Conservation (phyloP, 2,329 filamentous ascomycete genomes). For the Exophiala sideris region DNA sequence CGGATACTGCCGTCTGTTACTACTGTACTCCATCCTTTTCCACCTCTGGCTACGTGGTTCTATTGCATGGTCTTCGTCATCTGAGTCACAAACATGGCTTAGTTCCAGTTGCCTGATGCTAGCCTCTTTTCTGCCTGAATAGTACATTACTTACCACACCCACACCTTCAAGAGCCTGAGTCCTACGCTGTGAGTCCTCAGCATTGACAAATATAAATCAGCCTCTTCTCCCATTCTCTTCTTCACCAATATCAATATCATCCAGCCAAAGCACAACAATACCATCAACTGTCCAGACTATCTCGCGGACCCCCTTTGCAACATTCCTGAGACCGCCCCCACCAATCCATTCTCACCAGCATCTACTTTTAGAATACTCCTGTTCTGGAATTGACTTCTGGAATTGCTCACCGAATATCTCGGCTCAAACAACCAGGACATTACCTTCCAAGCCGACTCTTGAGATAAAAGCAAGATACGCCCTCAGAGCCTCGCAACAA, state of each 20-base stretch:
- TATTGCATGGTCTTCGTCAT: slow-evolving; percentile 11
- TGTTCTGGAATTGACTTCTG: not conserved
- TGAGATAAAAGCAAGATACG: not conserved
- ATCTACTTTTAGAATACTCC: slow-evolving; percentile 24
- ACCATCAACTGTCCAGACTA: slow-evolving; percentile 9
- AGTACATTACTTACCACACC: slow-evolving; percentile 5
- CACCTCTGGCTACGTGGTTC: slow-evolving; percentile 5
- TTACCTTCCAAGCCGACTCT: not conserved
- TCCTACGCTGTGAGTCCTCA: slow-evolving; percentile 16
- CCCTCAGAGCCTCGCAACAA: not conserved
- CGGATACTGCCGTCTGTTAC: slow-evolving; percentile 16
- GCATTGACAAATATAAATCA: slow-evolving; percentile 17
- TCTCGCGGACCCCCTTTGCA: slow-evolving; percentile 18
- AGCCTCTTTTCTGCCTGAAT: slow-evolving; percentile 20
- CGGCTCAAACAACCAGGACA: not conserved
- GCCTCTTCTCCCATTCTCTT: slow-evolving; percentile 1
- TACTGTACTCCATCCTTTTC: not conserved
- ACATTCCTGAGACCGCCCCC: slow-evolving; percentile 21
- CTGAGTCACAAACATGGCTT: slow-evolving; percentile 17
- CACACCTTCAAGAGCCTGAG: slow-evolving; percentile 5
- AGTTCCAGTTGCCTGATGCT: slow-evolving; percentile 23
- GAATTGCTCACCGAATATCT: not conserved
- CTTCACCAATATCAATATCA: not conserved
- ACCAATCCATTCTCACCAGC: slow-evolving; percentile 15
- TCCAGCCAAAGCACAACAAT: not conserved